A percentile compares a stretch with the other conserved stretches of the same genome.
These are phyloP conservation scores for Achaetomium macrosporum DNA, from an alignment of 2,329 filamentous ascomycete genomes.

Conservation along the genomic window DNA sequence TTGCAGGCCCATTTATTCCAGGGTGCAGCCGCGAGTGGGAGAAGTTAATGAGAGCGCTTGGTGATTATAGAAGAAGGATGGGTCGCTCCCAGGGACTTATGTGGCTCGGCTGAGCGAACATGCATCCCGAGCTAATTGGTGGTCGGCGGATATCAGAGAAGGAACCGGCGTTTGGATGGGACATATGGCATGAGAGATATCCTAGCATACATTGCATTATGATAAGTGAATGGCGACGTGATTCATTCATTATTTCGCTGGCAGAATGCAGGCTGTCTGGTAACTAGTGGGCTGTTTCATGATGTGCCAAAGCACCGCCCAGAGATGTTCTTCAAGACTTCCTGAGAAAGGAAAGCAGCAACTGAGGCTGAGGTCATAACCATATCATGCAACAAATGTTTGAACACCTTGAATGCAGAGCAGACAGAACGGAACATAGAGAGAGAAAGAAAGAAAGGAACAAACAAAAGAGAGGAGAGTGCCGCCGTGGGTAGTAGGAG, in stretches of 20 bases:
- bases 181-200: constrained; percentile 4
- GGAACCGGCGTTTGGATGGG: neutral
- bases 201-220: constrained; percentile 2
- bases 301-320: too few species aligned
- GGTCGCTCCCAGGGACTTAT: too few species aligned
- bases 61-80: too few species aligned
- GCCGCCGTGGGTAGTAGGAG: neutral
- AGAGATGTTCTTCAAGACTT: too few species aligned
- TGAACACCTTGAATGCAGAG: neutral
- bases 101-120: neutral
- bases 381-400: neutral
- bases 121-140: neutral
- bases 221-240: neutral
- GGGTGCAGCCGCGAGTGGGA: too few species aligned
- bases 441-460: neutral
- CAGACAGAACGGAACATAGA: neutral
- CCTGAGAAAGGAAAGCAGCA: too few species aligned
- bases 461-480: neutral
- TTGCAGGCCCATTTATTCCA: too few species aligned
- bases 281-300: too few species aligned
- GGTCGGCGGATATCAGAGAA: neutral
- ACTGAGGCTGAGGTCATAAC: too few species aligned
- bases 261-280: too few species aligned
- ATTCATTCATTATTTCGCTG: neutral
- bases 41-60: too few species aligned